Evolutionary conservation across 2,329 filamentous ascomycete genomes (phyloP).

Genomic region (Xylaria sp.): DNA sequence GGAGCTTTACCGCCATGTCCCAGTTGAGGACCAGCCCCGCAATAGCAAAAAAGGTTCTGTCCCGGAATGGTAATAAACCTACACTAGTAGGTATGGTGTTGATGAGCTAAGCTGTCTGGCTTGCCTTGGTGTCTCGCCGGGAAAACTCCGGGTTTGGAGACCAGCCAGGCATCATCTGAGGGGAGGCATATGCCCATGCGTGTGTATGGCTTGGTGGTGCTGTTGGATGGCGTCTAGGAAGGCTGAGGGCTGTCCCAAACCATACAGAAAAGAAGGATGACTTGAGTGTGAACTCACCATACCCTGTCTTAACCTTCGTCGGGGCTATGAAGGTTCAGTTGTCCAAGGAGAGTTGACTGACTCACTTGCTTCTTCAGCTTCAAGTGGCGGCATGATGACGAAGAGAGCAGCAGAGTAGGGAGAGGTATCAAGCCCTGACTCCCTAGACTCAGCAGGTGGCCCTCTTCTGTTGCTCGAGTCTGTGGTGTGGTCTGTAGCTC

Average conservation of each 20-base stretch:
- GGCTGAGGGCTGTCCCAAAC: background rate
- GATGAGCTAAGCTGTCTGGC: conserved; percentile 25
- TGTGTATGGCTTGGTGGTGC: conserved; percentile 25
- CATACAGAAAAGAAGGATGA: background rate
- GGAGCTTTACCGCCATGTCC: too few species aligned
- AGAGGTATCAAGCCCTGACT: background rate
- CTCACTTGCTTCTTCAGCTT: background rate
- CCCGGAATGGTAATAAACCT: background rate
- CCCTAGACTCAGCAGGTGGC: background rate
- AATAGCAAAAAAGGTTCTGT: too few species aligned
- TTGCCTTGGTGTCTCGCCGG: conserved; percentile 26
- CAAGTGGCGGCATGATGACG: conserved; percentile 13
- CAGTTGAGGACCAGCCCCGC: conserved; percentile 12
- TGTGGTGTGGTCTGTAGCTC: too few species aligned
- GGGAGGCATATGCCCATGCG: conserved; percentile 30
- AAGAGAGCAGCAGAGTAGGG: too few species aligned
- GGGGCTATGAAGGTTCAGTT: background rate
- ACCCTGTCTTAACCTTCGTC: background rate
- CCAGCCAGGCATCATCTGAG: conserved; percentile 26
- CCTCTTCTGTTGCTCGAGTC: background rate
- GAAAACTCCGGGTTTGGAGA: conserved; percentile 31
- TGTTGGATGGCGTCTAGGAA: conserved; percentile 5
- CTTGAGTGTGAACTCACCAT: conserved; percentile 17
- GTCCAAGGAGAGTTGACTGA: background rate
- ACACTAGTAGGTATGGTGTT: background rate